These are phyloP conservation scores for Nakazawaea populi DNA, from an alignment of 805 yeast genomes.

Conservation along the genomic window DNA sequence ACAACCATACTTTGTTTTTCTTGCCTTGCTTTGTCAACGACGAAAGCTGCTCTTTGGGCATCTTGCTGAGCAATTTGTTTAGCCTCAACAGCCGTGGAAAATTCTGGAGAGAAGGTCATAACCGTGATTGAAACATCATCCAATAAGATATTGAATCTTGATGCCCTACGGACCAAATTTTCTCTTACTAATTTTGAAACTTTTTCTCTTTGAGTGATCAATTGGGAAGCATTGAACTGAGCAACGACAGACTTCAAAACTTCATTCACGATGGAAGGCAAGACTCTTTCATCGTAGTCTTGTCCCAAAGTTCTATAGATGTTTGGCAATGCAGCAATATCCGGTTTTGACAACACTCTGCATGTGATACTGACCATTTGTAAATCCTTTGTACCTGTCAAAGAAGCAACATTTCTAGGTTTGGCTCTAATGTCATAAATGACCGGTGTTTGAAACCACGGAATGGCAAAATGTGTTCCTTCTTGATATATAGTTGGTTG, in stretches of 20 bases:
- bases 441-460: constrained; percentile 92
- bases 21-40: constrained; percentile 95
- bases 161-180: constrained; percentile 84
- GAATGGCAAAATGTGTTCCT: constrained; percentile 92
- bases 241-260: constrained; percentile 96
- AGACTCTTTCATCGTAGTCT: constrained; percentile 94
- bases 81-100: constrained; percentile 95
- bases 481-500: constrained; percentile 78
- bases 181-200: constrained; percentile 91
- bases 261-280: constrained; percentile 97
- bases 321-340: constrained; percentile 67
- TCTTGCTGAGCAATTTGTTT: constrained; percentile 99
- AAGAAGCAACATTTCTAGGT: constrained; percentile 91
- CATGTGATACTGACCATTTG: constrained; percentile 99
- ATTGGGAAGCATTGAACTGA: constrained; percentile 96
- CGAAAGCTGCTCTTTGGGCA: constrained; percentile 96
- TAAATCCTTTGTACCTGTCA: constrained; percentile 96
- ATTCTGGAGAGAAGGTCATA: constrained; percentile 98
- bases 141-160: constrained; percentile 76
- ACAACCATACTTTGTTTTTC: constrained; percentile 97
- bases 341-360: constrained; percentile 91
- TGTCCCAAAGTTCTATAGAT: constrained; percentile 89
- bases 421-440: constrained; percentile 94
- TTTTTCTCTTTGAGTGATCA: constrained; percentile 97
- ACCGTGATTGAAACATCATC: constrained; percentile 96